These are phyloP conservation scores for Manihot esculenta DNA, from an alignment of 441 rosid species.

Conservation along the genomic window DNA sequence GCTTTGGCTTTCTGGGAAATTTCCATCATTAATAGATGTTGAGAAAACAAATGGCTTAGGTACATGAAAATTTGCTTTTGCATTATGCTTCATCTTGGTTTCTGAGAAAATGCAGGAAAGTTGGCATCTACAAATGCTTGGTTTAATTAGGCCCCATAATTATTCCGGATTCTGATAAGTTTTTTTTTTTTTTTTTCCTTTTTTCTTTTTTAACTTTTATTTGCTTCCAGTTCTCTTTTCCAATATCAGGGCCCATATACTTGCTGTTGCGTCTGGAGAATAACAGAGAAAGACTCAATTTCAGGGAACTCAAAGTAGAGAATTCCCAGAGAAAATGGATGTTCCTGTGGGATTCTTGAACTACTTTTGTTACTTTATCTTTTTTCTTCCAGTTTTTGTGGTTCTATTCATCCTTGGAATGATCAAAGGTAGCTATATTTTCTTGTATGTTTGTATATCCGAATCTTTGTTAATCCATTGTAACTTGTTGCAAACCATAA, in stretches of 20 bases:
- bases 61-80: not conserved
- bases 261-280: not conserved
- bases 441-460: not conserved
- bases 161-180: not conserved
- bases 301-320: not conserved
- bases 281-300: not conserved
- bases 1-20: not conserved
- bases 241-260: not conserved
- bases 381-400: conserved; percentile 21
- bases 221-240: not conserved
- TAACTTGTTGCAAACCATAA: not conserved
- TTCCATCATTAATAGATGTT: not conserved
- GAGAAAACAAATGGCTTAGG: not conserved
- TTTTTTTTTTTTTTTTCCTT: not conserved
- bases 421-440: conserved; percentile 17
- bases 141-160: not conserved
- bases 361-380: conserved; percentile 13
- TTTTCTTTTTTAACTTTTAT: not conserved
- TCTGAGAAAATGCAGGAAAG: not conserved
- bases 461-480: conserved; percentile 6
- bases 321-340: conserved; percentile 8
- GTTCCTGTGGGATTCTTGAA: conserved; percentile 20
- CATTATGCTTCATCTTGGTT: conserved; percentile 5
- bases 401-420: conserved; percentile 20
- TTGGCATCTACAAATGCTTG: not conserved